Conservation (phyloP, 106 monocot genomes). For the Vanilla planifolia region DNA sequence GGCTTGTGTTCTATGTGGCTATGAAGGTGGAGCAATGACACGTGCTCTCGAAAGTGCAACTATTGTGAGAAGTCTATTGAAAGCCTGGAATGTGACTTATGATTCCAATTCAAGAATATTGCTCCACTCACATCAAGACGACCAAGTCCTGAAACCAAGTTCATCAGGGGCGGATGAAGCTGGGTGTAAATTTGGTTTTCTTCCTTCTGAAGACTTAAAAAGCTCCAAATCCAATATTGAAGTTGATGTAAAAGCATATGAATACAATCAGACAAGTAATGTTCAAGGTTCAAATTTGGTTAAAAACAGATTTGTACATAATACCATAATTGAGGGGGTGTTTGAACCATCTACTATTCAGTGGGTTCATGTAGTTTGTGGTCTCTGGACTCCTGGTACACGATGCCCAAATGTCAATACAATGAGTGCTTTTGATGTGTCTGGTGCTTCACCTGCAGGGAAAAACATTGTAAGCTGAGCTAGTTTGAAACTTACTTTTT, state of each 20-base stretch:
- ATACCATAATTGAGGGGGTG: conserved; percentile 41
- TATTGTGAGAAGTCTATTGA: conserved; percentile 67
- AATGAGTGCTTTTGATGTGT: conserved; percentile 91
- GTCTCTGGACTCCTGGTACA: conserved; percentile 95
- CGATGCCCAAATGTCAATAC: conserved; percentile 85
- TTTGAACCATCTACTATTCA: conserved; percentile 47
- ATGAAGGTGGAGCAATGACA: conserved; percentile 92
- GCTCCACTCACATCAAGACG: neutral
- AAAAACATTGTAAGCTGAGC: conserved; percentile 52
- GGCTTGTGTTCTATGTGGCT: conserved; percentile 93
- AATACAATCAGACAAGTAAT: neutral
- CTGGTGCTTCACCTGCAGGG: conserved; percentile 46
- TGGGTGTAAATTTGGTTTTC: conserved; percentile 14
- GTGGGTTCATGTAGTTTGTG: conserved; percentile 98
- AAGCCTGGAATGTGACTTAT: conserved; percentile 35
- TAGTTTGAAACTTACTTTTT: neutral
- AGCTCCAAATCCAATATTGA: conserved; percentile 5
- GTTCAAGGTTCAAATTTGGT: neutral
- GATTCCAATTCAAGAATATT: conserved; percentile 8
- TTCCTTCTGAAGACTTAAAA: conserved; percentile 4
- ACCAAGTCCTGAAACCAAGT: conserved; percentile 2
- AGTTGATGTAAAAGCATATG: conserved; percentile 1
- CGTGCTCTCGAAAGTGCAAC: conserved; percentile 51
- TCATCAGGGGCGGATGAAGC: conserved; percentile 11
- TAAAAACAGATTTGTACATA: conserved; percentile 7